Conservation (phyloP, 768 basidiomycete species). For the Psilocybe azurescens region DNA sequence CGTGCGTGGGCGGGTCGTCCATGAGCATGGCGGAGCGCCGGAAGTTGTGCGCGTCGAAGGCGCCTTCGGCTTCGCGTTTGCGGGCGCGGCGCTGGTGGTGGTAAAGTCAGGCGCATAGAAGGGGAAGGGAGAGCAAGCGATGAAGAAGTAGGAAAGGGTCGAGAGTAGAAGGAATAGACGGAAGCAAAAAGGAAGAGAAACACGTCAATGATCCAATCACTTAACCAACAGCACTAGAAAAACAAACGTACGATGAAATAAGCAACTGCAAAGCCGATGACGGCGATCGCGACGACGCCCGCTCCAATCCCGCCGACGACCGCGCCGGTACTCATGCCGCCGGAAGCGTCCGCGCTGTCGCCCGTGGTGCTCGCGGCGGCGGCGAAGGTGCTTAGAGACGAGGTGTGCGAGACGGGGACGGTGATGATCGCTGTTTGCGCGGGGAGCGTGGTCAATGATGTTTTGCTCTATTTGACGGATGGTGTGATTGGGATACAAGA, state of each 20-base stretch:
- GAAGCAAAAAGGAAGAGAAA: no score
- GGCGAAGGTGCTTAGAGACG: neutral
- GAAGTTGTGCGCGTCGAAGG: conserved; percentile 63
- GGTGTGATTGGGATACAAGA: neutral
- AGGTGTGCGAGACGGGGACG: neutral
- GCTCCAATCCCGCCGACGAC: conserved; percentile 49
- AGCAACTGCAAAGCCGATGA: conserved; percentile 44
- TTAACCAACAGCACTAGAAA: neutral
- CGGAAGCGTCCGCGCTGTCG: conserved; percentile 9
- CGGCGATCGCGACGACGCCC: conserved; percentile 47
- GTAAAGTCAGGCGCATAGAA: neutral
- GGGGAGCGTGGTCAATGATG: neutral
- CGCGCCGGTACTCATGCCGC: conserved; percentile 26
- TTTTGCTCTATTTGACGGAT: neutral
- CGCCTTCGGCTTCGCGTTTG: conserved; percentile 42
- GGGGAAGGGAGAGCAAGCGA: conserved; percentile 1
- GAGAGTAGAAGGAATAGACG: no score
- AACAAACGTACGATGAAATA: conserved; percentile 50
- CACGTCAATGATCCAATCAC: no score
- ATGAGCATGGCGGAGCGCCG: conserved; percentile 67
- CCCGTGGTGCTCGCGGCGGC: neutral
- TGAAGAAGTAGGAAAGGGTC: no score
- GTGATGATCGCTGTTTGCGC: neutral
- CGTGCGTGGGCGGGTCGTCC: conserved; percentile 54
- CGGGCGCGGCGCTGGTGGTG: conserved; percentile 46